Evolutionary conservation across 345 rosid species (phyloP), one percentile per base, ranked within the genome.

Genomic region (Hibiscus mutabilis): DNA sequence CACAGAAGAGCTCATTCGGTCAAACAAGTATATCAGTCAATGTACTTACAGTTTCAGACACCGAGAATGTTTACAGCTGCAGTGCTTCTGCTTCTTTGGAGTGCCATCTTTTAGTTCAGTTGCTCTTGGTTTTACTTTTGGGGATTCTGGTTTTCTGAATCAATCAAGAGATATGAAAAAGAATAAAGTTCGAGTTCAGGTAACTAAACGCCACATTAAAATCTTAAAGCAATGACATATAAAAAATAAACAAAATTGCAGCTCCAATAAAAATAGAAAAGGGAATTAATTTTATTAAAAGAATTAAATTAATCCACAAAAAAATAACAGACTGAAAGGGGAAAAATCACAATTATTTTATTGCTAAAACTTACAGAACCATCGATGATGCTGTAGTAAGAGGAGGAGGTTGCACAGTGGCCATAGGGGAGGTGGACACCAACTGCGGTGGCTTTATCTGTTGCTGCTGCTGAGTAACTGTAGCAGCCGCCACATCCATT

Each of bases 31-130:
- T 3, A 65, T 75, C 27, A 25, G 46, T 21, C 44, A 31, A 31
- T 60, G 74, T 62, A 81, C 97, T 80, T 82, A 94, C 97, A 94
- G 78, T 83, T 96, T 96, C 87, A 96, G 86, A 87, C 97, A 96
- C 29, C 95, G 94, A 3, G 99, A 96, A 79, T 96, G 99, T 82
- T 89, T 92, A 76, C 99, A 96, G 76, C 92, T 96, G 73, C 99
- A 96, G 80, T 92, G 97, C 69, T 92, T 96, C 74, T 88, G 96
- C 87, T 90, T 96, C 81, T 89, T 94, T 44, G 98, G 96, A 46
- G 99, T 91, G 64, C 91, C 88, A 70, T 96, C 99, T 85, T 94
- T 92, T 35, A 79, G 78, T 61, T 92, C 99, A 65, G 69, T 81
- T 27, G 91, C 72, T 77, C 94, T 86, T 58, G 91, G 73, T 79